A percentile compares a stretch with the other conserved stretches of the same genome.
phyloP scores from a whole-genome alignment of 805 yeast species.

The Starmerella tilneyi region DNA sequence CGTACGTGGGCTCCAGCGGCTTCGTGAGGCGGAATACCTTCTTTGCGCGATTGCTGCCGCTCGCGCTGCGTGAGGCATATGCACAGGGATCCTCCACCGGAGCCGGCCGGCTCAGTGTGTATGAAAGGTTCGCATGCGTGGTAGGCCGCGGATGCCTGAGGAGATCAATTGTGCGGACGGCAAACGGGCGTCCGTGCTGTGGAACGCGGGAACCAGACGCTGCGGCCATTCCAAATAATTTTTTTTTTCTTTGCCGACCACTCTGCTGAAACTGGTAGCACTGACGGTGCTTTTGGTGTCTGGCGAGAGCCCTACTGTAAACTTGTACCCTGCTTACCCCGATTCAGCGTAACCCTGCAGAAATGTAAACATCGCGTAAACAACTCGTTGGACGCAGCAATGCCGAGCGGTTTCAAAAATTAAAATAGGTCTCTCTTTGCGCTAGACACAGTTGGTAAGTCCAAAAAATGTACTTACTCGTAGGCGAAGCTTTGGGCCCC shows the following conservation, averaged over 20 bases:
- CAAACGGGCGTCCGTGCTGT: neutral
- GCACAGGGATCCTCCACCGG: conserved; percentile 25
- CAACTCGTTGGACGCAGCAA: neutral
- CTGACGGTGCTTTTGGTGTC: no score
- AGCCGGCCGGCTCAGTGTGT: conserved; percentile 21
- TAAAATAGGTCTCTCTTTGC: neutral
- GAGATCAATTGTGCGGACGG: conserved; percentile 21
- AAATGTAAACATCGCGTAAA: conserved; percentile 3
- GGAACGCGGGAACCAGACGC: conserved; percentile 8
- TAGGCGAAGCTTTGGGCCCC: no score
- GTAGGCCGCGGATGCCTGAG: conserved; percentile 24
- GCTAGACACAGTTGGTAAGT: no score
- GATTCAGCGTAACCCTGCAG: conserved; percentile 4
- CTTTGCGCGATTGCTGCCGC: conserved; percentile 19
- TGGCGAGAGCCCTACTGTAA: no score
- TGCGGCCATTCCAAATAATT: neutral
- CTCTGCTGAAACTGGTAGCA: no score
- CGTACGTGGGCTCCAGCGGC: conserved; percentile 28
- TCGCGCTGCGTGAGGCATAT: conserved; percentile 25
- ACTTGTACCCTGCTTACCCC: conserved; percentile 7
- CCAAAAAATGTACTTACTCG: no score
- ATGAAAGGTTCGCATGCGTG: conserved; percentile 28
- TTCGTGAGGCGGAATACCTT: conserved; percentile 24
- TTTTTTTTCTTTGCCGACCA: no score
- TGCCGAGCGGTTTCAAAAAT: neutral